Evolutionary conservation across 2,329 filamentous ascomycete genomes (phyloP).

Genomic region (Boeremia lycopersici): DNA sequence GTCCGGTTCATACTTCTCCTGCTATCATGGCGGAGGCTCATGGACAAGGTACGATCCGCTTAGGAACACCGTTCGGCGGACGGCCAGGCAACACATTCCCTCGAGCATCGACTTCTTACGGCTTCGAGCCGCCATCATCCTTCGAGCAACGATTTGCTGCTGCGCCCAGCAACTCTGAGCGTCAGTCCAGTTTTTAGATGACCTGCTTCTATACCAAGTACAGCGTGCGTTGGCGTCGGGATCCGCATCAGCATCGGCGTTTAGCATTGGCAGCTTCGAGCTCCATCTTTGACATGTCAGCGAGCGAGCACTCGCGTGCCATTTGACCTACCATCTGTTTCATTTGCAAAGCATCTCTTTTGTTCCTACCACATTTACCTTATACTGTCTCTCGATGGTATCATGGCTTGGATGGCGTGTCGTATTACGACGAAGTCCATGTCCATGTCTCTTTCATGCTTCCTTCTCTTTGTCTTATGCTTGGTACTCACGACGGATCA

Average conservation of each 20-base stretch:
- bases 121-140: conserved; percentile 46
- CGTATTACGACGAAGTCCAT: conserved; percentile 16
- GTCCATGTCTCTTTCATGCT: conserved; percentile 14
- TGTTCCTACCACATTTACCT: conserved; percentile 35
- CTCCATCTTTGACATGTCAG: conserved; percentile 29
- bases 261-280: conserved; percentile 32
- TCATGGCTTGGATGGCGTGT: conserved; percentile 21
- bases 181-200: conserved; percentile 32
- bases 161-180: conserved; percentile 31
- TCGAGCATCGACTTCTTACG: conserved; percentile 47
- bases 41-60: conserved; percentile 51
- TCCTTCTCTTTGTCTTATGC: conserved; percentile 21
- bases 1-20: conserved; percentile 31
- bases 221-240: conserved; percentile 28
- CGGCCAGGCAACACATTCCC: conserved; percentile 55
- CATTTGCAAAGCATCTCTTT: conserved; percentile 41
- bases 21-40: conserved; percentile 24
- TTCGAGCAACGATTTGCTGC: conserved; percentile 49
- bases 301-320: conserved; percentile 28
- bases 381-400: conserved; percentile 19
- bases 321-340: conserved; percentile 25
- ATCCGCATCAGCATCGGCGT: conserved; percentile 45
- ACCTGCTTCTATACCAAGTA: conserved; percentile 25
- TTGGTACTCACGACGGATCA: conserved; percentile 30
- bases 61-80: conserved; percentile 56